Conservation (phyloP, 176 grass and related monocot genomes). For the Juncus inflexus region DNA sequence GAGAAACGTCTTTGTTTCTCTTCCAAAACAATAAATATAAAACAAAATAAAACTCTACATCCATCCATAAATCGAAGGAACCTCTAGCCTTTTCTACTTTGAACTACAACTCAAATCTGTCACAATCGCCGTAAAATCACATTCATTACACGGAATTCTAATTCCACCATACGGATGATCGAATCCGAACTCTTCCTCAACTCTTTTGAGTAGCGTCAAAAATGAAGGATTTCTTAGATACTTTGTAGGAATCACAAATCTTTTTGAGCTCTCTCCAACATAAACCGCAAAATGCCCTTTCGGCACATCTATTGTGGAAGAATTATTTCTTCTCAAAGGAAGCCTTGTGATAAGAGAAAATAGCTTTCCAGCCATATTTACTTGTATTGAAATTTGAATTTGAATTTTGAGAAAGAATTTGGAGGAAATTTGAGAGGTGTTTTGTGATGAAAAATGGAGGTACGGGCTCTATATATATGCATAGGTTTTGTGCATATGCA, state of each 20-base stretch:
- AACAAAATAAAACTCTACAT: too few relatives aligned
- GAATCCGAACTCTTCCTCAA: slow-evolving; percentile 23
- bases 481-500: neutral
- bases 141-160: slow-evolving; percentile 9
- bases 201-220: slow-evolving; percentile 10
- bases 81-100: too few relatives aligned
- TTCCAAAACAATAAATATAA: too few relatives aligned
- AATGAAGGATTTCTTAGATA: slow-evolving; percentile 15
- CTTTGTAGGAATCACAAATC: slow-evolving; percentile 10
- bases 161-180: slow-evolving; percentile 4
- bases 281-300: slow-evolving; percentile 18
- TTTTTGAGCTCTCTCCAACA: slow-evolving; percentile 5
- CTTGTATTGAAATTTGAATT: neutral
- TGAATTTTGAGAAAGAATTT: neutral
- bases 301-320: neutral
- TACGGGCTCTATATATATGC: too few relatives aligned
- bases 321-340: neutral
- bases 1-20: too few relatives aligned
- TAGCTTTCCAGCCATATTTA: slow-evolving; percentile 3
- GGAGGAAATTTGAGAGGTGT: neutral
- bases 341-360: neutral
- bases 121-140: slow-evolving; percentile 1
- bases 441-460: too few relatives aligned
- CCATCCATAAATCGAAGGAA: too few relatives aligned
- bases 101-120: neutral